Evolutionary conservation across 2,329 filamentous ascomycete species (phyloP).

Genomic region (Myriosclerotinia duriaeana): DNA sequence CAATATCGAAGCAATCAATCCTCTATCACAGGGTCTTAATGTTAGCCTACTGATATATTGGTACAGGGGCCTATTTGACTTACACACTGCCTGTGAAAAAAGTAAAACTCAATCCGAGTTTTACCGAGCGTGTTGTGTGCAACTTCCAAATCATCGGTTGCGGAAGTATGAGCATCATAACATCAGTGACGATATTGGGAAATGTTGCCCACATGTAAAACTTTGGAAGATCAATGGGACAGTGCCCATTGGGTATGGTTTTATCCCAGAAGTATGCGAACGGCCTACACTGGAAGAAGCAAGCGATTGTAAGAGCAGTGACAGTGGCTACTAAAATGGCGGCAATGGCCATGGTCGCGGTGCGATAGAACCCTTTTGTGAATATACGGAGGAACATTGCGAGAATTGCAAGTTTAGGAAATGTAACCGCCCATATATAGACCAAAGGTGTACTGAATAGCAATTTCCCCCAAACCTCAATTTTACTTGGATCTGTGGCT

Average conservation of each 20-base stretch:
- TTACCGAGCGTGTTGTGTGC: not conserved
- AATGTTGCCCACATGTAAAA: not conserved
- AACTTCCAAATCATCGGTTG: slow-evolving; percentile 9
- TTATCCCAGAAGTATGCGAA: not conserved
- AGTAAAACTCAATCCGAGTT: slow-evolving; percentile 1
- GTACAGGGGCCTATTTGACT: not conserved
- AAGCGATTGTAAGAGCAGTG: not conserved
- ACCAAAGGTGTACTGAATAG: not conserved
- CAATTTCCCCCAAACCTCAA: not conserved
- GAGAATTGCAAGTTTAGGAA: slow-evolving; percentile 17
- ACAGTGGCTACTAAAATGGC: not conserved
- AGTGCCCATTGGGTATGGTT: not conserved
- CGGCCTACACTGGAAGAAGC: not conserved
- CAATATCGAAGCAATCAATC: not conserved
- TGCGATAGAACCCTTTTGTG: slow-evolving; percentile 3
- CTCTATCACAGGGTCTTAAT: not conserved
- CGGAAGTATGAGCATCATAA: slow-evolving; percentile 6
- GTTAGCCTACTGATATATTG: not conserved
- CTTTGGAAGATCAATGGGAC: not conserved
- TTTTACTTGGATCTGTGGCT: not conserved
- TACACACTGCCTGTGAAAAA: slow-evolving; percentile 8
- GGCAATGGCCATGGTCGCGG: not conserved
- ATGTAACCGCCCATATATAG: slow-evolving; percentile 6
- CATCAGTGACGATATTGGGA: slow-evolving; percentile 5
- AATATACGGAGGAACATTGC: slow-evolving; percentile 13